Evolutionary conservation across 345 rosid species (phyloP).

Genomic region (Pistacia vera): DNA sequence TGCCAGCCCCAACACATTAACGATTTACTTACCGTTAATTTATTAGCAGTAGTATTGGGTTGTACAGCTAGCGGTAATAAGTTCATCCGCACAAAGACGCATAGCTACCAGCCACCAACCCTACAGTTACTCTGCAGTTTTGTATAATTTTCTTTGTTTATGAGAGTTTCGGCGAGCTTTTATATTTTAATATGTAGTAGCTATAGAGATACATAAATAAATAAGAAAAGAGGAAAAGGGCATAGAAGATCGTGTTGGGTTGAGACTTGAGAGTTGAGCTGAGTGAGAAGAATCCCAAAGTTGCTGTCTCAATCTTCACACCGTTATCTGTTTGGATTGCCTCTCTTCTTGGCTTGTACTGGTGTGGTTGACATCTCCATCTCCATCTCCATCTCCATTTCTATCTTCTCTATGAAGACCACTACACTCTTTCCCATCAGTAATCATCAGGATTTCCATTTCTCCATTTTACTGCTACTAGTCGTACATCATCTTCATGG

Average conservation of each 20-base stretch:
- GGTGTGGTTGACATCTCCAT: background rate
- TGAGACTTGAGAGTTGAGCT: conserved; percentile 18
- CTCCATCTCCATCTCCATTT: background rate
- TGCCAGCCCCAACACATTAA: conserved; percentile 17
- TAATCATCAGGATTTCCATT: background rate
- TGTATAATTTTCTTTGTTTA: background rate
- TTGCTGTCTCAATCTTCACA: conserved; percentile 39
- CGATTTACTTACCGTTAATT: no score
- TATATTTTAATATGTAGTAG: background rate
- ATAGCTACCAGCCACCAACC: conserved; percentile 47
- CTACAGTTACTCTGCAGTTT: background rate
- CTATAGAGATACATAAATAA: background rate
- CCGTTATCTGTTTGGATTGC: conserved; percentile 54
- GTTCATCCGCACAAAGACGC: conserved; percentile 41
- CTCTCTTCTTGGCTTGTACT: background rate
- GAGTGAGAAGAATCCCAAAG: conserved; percentile 38
- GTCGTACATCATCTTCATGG: conserved; percentile 34
- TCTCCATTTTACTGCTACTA: background rate
- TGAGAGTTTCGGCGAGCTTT: conserved; percentile 20
- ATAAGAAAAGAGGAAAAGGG: background rate
- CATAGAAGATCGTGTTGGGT: conserved; percentile 46
- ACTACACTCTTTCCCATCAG: no score
- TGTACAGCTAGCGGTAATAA: background rate
- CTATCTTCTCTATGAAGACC: no score
- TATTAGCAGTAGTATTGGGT: no score